Evolutionary conservation across 2,329 filamentous ascomycete species (phyloP), one percentile per base, ranked within the genome.

Genomic region (Pseudocercospora musae): DNA sequence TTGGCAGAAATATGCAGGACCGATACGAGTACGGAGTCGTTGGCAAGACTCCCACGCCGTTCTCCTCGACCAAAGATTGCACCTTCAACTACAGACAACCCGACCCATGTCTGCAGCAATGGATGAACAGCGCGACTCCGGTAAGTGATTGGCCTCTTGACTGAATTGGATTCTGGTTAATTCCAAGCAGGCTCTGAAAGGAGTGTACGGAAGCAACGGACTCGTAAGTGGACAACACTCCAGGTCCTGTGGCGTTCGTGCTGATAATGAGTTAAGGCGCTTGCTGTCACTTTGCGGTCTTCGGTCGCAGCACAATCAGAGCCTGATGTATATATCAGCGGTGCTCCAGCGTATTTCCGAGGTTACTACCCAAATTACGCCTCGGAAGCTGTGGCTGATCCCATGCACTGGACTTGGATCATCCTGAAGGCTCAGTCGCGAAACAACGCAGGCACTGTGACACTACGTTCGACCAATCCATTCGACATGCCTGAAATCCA

Each of bases 1-100:
- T 90, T 2, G 87, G 87, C 4, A 82, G 81, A 61, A 87, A 89
- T 74, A 78, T 90, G 3, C 78, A 87, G 62, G 87, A 90, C 70
- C 85, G 87, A 50, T 83, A 83, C 48, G 83, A 82, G 63, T 78
- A 86, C 29, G 78, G 80, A 0, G 77, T 82, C 57, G 77, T 83
- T 13, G 81, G 82, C 50, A 76, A 79, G 56, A 48, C 61, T 4
- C 52, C 53, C 7, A 70, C 75, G 7, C 71, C 69, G 7, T 73
- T 76, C 59, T 77, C 77, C 63, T 63, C 65, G 21, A 59, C 73
- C 37, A 77, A 79, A 70, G 71, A 74, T 67, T 74, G 80, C 73
- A 75, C 74, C 0, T 78, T 79, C 63, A 63, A 62, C 55, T 68
- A 66, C 53, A 59, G 57, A 11, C 31, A 57, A 20, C 37, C 53